Percentiles rank a stretch among this genome's conserved stretches.
Evolutionary conservation across 176 grass and related monocot genomes (phyloP).

Genomic region (Hyparrhenia diplandra): DNA sequence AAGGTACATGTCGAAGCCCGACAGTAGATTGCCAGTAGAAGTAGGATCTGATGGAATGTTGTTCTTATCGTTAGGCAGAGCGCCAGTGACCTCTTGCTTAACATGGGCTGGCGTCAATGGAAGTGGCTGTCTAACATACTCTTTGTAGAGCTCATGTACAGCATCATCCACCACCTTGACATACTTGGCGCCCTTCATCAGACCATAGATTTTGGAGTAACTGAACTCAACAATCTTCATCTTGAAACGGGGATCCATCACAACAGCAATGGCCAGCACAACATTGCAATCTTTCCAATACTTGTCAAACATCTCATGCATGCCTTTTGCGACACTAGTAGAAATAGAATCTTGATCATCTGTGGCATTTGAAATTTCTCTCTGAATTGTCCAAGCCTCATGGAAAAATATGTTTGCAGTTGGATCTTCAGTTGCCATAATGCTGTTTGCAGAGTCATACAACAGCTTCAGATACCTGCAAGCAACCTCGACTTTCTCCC

Average conservation of each 20-base stretch:
- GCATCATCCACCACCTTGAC: conserved; percentile 42
- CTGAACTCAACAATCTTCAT: conserved; percentile 53
- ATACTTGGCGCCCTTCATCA: conserved; percentile 16
- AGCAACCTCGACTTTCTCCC: conserved; percentile 45
- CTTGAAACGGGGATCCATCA: conserved; percentile 53
- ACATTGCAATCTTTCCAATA: conserved; percentile 62
- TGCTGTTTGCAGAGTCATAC: conserved; percentile 31
- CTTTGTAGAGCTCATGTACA: conserved; percentile 40
- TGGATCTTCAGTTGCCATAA: conserved; percentile 22
- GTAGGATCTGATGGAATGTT: neutral
- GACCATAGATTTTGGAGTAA: conserved; percentile 47
- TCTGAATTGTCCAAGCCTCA: conserved; percentile 42
- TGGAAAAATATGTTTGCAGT: conserved; percentile 57
- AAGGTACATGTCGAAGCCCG: conserved; percentile 41
- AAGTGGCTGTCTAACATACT: conserved; percentile 36
- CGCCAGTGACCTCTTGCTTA: neutral
- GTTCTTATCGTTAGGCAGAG: neutral
- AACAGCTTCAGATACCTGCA: conserved; percentile 46
- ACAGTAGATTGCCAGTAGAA: neutral
- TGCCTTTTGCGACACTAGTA: conserved; percentile 32
- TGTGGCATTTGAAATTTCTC: conserved; percentile 25
- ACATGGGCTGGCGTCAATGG: neutral
- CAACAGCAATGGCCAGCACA: conserved; percentile 45
- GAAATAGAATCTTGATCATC: conserved; percentile 21
- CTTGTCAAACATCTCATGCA: conserved; percentile 42